Evolutionary conservation across 257 asterid genomes (phyloP), one percentile per base, ranked within the genome.

Genomic region (Anisodus tanguticus): DNA sequence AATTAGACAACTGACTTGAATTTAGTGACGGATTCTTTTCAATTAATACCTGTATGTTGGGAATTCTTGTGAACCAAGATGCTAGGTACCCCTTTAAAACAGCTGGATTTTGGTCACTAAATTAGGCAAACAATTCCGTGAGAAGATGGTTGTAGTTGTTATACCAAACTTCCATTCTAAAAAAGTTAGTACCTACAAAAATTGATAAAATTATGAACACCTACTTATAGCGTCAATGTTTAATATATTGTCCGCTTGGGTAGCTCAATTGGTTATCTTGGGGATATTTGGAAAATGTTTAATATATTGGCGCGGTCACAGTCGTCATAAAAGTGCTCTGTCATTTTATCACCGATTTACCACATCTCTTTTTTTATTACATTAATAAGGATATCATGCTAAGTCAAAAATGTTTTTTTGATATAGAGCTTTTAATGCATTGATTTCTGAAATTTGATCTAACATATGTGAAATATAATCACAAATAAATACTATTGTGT

Each of bases 171-270:
- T 10, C 26, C 81, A 22, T 76, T 51, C 63, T 76, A 51, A 53
- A 7, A 39, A 26, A 26, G 64, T 47, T 76, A 13, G 47, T 76
- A 76, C 81, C 81, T 76, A 76, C 81, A 51, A 76, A 76, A 49
- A 53, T 22, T 31, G 59, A 49, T 74, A 22, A 22, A 71, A 19
- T 72, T 72, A 49, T 45, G 41, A n/a, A 47, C 57, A 17, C 79
- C 57, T 70, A 43, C 58, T 45, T n/a, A 39, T 19, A 22, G 70
- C 16, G 16, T 49, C 62, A 49, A 12, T 19, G 22, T 49, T 47
- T 8, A 8, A 6, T 49, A 76, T 51, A 26, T 49, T 76, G 81
- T n/a, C n/a, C n/a, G n/a, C n/a, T n/a, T n/a, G n/a, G n/a, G n/a
- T n/a, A n/a, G n/a, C n/a, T n/a, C n/a, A n/a, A n/a, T n/a, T n/a